Evolutionary conservation across 768 basidiomycete genomes (phyloP).

Genomic region (Antrodiella citrinella): DNA sequence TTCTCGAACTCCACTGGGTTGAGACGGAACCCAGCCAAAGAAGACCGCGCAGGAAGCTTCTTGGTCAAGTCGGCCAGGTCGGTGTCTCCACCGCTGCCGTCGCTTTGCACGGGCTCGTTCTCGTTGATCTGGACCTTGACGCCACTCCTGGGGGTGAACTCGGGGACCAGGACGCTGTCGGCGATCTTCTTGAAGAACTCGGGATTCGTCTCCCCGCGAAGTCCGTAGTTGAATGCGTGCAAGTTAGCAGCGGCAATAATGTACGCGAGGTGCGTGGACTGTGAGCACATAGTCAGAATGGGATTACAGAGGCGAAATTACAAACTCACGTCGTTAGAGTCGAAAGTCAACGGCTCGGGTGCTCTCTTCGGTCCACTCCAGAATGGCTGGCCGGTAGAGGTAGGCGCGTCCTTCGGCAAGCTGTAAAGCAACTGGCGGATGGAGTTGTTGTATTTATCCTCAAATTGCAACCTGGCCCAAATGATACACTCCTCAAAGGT

Average conservation of each 20-base stretch:
- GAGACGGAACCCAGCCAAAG: conserved; percentile 92
- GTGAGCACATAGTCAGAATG: too few species aligned
- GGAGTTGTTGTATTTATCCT: conserved; percentile 86
- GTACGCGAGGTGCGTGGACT: conserved; percentile 84
- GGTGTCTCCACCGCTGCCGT: conserved; percentile 27
- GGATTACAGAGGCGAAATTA: too few species aligned
- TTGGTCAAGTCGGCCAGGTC: conserved; percentile 50
- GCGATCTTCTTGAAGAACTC: conserved; percentile 76
- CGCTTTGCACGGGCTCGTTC: conserved; percentile 65
- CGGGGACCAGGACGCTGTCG: conserved; percentile 77
- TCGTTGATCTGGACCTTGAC: conserved; percentile 93
- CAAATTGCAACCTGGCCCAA: conserved; percentile 95
- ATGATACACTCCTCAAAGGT: conserved; percentile 96
- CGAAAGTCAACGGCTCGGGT: conserved; percentile 82
- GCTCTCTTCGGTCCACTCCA: conserved; percentile 99
- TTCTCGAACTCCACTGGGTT: conserved; percentile 97
- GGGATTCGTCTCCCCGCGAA: conserved; percentile 81
- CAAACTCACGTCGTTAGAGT: conserved; percentile 72
- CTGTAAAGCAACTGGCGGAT: conserved; percentile 91
- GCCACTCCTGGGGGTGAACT: conserved; percentile 89
- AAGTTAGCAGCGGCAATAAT: conserved; percentile 92
- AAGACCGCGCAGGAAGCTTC: conserved; percentile 81
- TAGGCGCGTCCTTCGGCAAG: conserved; percentile 89
- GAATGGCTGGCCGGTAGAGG: conserved; percentile 91
- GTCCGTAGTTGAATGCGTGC: conserved; percentile 96